These are phyloP conservation scores for Cucumis cinereus DNA, from an alignment of 306 rosid species.

Conservation along the genomic window DNA sequence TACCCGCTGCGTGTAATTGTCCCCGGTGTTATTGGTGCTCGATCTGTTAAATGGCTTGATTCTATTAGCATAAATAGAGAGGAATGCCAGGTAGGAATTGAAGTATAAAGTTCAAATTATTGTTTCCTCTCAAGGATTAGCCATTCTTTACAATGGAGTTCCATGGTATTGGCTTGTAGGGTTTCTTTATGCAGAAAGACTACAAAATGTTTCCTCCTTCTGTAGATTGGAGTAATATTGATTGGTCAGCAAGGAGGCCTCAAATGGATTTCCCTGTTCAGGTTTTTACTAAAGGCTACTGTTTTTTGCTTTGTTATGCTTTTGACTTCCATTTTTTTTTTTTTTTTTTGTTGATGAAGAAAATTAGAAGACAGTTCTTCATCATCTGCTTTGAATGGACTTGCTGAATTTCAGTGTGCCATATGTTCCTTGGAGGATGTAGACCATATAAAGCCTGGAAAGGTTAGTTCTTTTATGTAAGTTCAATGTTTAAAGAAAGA, in stretches of 20 bases:
- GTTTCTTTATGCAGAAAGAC: slow-evolving; percentile 97
- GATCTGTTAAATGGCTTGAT: slow-evolving; percentile 95
- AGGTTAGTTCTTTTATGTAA: slow-evolving; percentile 42
- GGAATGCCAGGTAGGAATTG: slow-evolving; percentile 72
- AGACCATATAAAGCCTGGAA: slow-evolving; percentile 62
- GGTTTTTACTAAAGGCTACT: slow-evolving; percentile 29
- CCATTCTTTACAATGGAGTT: neutral
- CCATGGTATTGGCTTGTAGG: slow-evolving; percentile 33
- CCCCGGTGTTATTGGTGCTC: slow-evolving; percentile 96
- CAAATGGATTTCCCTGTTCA: slow-evolving; percentile 99
- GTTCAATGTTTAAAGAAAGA: neutral
- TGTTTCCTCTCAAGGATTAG: neutral
- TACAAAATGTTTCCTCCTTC: slow-evolving; percentile 95
- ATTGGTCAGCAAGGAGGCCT: slow-evolving; percentile 79
- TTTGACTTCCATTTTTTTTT: neutral
- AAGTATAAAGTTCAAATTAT: neutral
- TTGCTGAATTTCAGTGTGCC: slow-evolving; percentile 56
- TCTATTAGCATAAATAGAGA: slow-evolving; percentile 51
- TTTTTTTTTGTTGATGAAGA: neutral
- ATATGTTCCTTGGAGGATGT: slow-evolving; percentile 87
- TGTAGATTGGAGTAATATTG: slow-evolving; percentile 81
- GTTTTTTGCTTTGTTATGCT: neutral
- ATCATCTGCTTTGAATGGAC: neutral
- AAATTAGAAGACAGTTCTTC: neutral
- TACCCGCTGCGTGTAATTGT: slow-evolving; percentile 82